Percentiles rank a stretch among this genome's conserved stretches.
phyloP scores from a whole-genome alignment of 2,329 filamentous ascomycete genomes.

The Juglanconis sp. region DNA sequence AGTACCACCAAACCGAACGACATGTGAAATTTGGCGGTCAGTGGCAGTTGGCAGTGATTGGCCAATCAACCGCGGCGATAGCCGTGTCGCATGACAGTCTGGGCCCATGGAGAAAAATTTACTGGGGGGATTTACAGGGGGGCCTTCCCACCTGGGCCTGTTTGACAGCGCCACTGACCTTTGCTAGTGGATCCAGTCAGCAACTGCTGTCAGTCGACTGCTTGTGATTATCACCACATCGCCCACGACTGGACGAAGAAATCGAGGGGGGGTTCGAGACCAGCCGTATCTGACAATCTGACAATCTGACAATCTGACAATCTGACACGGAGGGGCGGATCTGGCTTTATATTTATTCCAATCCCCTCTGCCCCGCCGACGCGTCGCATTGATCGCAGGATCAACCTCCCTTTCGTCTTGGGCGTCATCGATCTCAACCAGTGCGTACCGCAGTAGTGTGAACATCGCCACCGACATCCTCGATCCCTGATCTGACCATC shows the following conservation, averaged over 20 bases:
- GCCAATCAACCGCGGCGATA: constrained; percentile 18
- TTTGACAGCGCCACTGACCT: background rate
- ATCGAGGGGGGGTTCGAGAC: background rate
- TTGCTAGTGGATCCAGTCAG: constrained; percentile 1
- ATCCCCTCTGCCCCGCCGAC: background rate
- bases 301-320: too few species aligned
- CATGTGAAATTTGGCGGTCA: constrained; percentile 18
- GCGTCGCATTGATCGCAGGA: too few species aligned
- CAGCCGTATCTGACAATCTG: too few species aligned
- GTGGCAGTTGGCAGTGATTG: constrained; percentile 8
- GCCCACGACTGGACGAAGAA: background rate
- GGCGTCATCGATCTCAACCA: too few species aligned
- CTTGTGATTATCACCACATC: constrained; percentile 14
- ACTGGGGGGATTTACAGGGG: constrained; percentile 3
- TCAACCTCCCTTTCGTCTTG: too few species aligned
- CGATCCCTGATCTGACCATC: too few species aligned
- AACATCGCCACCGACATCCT: too few species aligned
- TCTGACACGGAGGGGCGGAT: background rate
- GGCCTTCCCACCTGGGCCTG: background rate
- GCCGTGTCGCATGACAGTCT: constrained; percentile 17
- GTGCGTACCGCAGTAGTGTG: too few species aligned
- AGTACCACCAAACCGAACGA: constrained; percentile 15
- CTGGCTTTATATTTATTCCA: background rate
- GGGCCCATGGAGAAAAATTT: constrained; percentile 12
- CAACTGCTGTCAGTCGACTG: constrained; percentile 1